Conservation (phyloP, 169 alveolate species). For the Plasmodium sp. region DNA sequence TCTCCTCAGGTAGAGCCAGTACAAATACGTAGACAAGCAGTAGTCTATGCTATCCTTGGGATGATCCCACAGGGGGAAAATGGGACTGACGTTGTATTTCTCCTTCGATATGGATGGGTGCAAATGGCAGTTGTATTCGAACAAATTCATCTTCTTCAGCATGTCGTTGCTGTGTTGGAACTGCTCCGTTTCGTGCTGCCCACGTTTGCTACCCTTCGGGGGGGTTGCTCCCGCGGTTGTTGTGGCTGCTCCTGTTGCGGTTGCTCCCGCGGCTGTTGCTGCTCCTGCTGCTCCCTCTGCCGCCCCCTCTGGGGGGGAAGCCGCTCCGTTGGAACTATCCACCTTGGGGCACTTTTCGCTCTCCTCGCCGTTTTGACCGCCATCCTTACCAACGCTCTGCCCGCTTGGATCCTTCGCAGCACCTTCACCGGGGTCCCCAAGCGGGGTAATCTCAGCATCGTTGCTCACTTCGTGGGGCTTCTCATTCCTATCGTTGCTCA, state of each 20-base stretch:
- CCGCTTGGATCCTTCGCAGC: not conserved
- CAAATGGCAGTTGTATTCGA: slow-evolving; percentile 62
- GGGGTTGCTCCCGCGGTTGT: not conserved
- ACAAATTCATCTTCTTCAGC: slow-evolving; percentile 9
- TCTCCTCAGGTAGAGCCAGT: slow-evolving; percentile 90
- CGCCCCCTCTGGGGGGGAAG: not conserved
- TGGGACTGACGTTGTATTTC: slow-evolving; percentile 58
- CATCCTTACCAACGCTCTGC: not conserved
- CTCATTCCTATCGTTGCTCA: not conserved
- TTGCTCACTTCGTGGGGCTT: not conserved
- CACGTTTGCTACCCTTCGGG: not conserved
- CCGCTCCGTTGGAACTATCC: not conserved
- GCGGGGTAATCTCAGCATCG: not conserved
- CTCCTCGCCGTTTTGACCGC: not conserved
- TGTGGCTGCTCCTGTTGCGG: not conserved
- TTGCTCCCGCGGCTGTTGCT: no score
- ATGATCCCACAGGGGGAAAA: slow-evolving; percentile 90
- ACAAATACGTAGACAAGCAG: slow-evolving; percentile 90
- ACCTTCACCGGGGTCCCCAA: not conserved
- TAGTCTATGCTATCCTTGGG: slow-evolving; percentile 89
- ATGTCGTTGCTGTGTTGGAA: slow-evolving; percentile 17
- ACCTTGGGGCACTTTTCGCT: not conserved
- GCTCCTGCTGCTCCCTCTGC: not conserved
- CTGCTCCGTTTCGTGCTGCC: not conserved
- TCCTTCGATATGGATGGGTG: slow-evolving; percentile 63